A percentile compares a stretch with the other conserved stretches of the same genome.
Evolutionary conservation across 2,329 filamentous ascomycete genomes (phyloP).

Genomic region (Bipolaris oryzae): DNA sequence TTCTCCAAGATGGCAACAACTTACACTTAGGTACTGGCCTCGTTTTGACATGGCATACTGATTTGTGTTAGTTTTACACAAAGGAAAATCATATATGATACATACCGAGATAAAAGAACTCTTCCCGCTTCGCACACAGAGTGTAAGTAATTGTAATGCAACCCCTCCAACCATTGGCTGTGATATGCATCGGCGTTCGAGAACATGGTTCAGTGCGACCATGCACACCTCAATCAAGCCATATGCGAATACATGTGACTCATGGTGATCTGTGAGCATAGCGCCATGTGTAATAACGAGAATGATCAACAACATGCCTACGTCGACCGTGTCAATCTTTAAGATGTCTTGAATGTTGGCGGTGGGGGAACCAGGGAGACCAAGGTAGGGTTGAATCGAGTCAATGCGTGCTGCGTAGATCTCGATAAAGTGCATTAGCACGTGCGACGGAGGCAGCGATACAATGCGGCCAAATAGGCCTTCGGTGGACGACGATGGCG

Average conservation of each 20-base stretch:
- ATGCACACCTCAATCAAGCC: constrained; percentile 11
- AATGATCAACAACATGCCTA: constrained; percentile 10
- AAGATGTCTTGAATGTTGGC: constrained; percentile 8
- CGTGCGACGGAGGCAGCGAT: constrained; percentile 8
- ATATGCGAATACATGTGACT: constrained; percentile 8
- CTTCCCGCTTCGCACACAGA: constrained; percentile 9
- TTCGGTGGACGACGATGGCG: constrained; percentile 1
- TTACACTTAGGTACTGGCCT: constrained; percentile 13
- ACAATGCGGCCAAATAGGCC: constrained; percentile 14
- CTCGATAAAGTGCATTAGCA: constrained; percentile 10
- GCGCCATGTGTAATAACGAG: constrained; percentile 10
- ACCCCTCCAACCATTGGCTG: constrained; percentile 8
- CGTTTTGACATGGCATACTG: constrained; percentile 9
- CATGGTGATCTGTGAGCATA: constrained; percentile 9
- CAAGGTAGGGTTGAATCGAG: constrained; percentile 10
- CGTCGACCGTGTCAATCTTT: constrained; percentile 4
- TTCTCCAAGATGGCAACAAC: no score
- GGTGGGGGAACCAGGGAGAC: constrained; percentile 7
- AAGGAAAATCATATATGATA: background rate
- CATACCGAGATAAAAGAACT: constrained; percentile 8
- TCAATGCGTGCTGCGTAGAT: constrained; percentile 9
- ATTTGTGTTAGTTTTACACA: background rate
- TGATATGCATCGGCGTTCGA: constrained; percentile 11
- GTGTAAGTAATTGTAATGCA: constrained; percentile 10
- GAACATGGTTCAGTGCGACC: constrained; percentile 10